phyloP scores from a whole-genome alignment of 1,139 yeast genomes.

The Taphrina wiesneri region DNA sequence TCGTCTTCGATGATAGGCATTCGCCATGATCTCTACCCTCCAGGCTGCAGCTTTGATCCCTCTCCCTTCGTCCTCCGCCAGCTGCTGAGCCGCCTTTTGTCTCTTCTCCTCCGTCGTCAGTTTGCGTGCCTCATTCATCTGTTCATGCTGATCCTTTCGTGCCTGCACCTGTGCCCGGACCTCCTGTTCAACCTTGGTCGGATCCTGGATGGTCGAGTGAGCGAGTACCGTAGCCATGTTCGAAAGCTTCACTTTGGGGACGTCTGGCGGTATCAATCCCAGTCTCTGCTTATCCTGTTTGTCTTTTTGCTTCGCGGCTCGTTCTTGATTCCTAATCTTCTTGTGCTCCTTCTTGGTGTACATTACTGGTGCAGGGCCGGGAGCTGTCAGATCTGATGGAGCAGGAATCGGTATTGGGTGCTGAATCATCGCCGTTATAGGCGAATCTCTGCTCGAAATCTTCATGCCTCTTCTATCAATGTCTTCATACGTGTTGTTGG shows the following conservation, averaged over 20 bases:
- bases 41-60: slow-evolving; percentile 66
- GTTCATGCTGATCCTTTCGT: slow-evolving; percentile 62
- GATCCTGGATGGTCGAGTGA: slow-evolving; percentile 84
- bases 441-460: slow-evolving; percentile 50
- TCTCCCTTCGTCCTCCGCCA: slow-evolving; percentile 53
- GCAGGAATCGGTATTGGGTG: slow-evolving; percentile 74
- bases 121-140: slow-evolving; percentile 62
- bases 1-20: slow-evolving; percentile 70
- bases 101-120: slow-evolving; percentile 60
- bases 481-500: slow-evolving; percentile 44
- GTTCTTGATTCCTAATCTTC: slow-evolving; percentile 67
- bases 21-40: slow-evolving; percentile 54
- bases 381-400: slow-evolving; percentile 54
- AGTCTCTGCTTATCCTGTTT: slow-evolving; percentile 73
- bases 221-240: slow-evolving; percentile 84
- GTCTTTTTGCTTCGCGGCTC: slow-evolving; percentile 66
- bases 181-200: slow-evolving; percentile 76
- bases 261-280: slow-evolving; percentile 85
- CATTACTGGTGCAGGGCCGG: slow-evolving; percentile 52
- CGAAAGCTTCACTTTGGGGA: slow-evolving; percentile 79
- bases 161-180: slow-evolving; percentile 70
- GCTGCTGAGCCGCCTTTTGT: slow-evolving; percentile 52
- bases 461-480: slow-evolving; percentile 41
- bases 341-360: slow-evolving; percentile 73
- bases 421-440: slow-evolving; percentile 65